phyloP scores from a whole-genome alignment of 495 filamentous ascomycete genomes.

The Filosporella fistucella region DNA sequence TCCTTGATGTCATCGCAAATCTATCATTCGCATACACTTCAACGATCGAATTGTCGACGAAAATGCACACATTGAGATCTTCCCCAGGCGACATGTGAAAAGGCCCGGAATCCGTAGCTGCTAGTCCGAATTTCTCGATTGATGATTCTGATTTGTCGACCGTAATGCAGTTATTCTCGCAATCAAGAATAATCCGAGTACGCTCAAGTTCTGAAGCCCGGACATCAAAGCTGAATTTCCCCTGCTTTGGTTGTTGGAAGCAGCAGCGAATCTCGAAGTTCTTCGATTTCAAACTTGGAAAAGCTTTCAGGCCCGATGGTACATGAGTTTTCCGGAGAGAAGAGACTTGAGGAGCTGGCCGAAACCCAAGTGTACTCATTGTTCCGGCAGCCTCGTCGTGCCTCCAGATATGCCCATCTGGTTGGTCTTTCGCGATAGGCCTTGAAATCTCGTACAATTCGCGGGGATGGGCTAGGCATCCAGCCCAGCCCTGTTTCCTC shows the following conservation, averaged over 20 bases:
- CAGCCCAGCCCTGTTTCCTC: slow-evolving; percentile 17
- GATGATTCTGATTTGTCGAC: slow-evolving; percentile 26
- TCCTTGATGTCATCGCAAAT: slow-evolving; percentile 26
- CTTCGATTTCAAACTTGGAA: slow-evolving; percentile 17
- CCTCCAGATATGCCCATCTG: slow-evolving; percentile 9
- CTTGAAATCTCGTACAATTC: slow-evolving; percentile 16
- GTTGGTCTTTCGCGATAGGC: slow-evolving; percentile 1
- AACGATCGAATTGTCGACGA: slow-evolving; percentile 34
- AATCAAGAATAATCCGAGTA: slow-evolving; percentile 29
- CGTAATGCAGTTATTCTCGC: slow-evolving; percentile 21
- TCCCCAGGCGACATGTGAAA: slow-evolving; percentile 29
- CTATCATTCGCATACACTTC: slow-evolving; percentile 38
- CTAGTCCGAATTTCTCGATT: slow-evolving; percentile 23
- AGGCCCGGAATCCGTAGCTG: slow-evolving; percentile 17
- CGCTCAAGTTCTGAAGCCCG: slow-evolving; percentile 17
- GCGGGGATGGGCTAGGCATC: slow-evolving; percentile 17
- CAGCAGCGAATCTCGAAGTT: slow-evolving; percentile 22
- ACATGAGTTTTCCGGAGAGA: slow-evolving; percentile 13
- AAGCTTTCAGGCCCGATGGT: slow-evolving; percentile 17
- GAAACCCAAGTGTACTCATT: slow-evolving; percentile 18
- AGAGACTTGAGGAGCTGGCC: slow-evolving; percentile 19
- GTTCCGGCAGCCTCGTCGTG: slow-evolving; percentile 5
- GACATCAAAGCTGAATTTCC: slow-evolving; percentile 20
- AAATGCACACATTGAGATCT: slow-evolving; percentile 29
- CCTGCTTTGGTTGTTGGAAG: slow-evolving; percentile 24